A percentile compares a stretch with the other conserved stretches of the same genome.
Evolutionary conservation across 202 grass and related monocot genomes (phyloP).

Genomic region (Tripidium arundinaceum): DNA sequence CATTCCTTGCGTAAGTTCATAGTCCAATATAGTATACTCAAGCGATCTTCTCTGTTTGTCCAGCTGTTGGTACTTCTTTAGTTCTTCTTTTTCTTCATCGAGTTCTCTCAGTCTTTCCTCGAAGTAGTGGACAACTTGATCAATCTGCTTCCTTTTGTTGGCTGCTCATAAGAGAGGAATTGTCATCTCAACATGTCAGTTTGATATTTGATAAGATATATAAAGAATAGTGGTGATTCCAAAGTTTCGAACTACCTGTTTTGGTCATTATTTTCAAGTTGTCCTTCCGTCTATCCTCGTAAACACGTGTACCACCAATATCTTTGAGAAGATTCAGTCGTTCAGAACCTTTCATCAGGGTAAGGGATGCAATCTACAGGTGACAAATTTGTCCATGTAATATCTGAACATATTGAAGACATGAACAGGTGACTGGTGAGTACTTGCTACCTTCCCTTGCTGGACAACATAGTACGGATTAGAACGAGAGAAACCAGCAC

Average conservation of each 20-base stretch:
- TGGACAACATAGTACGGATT: slow-evolving; percentile 99
- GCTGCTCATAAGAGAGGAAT: slow-evolving; percentile 42
- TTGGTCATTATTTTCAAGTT: slow-evolving; percentile 99
- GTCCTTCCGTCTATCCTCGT: slow-evolving; percentile 86
- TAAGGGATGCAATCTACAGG: slow-evolving; percentile 90
- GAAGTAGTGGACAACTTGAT: slow-evolving; percentile 93
- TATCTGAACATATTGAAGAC: slow-evolving; percentile 26
- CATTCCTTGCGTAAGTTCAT: slow-evolving; percentile 88
- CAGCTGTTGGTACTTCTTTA: slow-evolving; percentile 93
- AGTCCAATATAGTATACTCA: slow-evolving; percentile 91
- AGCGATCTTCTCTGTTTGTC: slow-evolving; percentile 96
- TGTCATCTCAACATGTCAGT: not conserved
- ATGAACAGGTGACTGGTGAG: slow-evolving; percentile 21
- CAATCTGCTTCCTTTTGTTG: slow-evolving; percentile 99
- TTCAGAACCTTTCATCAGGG: slow-evolving; percentile 98
- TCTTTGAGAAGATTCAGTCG: slow-evolving; percentile 98
- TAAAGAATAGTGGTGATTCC: not conserved
- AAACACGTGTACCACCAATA: slow-evolving; percentile 94
- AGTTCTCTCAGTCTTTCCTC: slow-evolving; percentile 90
- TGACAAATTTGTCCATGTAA: slow-evolving; percentile 22
- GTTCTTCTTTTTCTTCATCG: slow-evolving; percentile 99
- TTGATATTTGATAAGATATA: not conserved
- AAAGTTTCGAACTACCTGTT: slow-evolving; percentile 64
- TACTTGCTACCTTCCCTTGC: slow-evolving; percentile 82
- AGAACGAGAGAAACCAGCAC: slow-evolving; percentile 97